These are phyloP conservation scores for Polyplosphaeria fusca DNA, from an alignment of 495 filamentous ascomycete genomes.

Conservation along the genomic window DNA sequence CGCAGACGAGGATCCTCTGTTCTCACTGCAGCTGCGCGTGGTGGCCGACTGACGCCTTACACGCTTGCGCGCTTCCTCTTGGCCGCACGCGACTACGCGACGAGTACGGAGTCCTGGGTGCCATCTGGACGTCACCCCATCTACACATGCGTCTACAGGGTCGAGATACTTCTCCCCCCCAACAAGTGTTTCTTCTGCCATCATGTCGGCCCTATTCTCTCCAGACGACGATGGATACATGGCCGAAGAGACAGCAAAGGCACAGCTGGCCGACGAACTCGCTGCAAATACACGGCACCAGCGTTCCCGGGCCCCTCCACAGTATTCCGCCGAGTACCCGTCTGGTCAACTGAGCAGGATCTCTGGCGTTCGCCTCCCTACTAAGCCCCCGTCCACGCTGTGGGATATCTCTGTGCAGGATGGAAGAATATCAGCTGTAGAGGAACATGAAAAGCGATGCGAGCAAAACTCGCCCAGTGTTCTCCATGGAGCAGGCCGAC, in stretches of 20 bases:
- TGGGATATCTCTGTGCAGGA: conserved; percentile 48
- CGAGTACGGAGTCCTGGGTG: background rate
- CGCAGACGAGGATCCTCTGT: no score
- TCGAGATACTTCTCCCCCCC: background rate
- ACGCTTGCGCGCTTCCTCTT: conserved; percentile 9
- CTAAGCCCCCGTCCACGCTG: conserved; percentile 34
- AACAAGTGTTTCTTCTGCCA: background rate
- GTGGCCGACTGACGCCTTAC: conserved; percentile 9
- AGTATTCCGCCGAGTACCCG: conserved; percentile 24
- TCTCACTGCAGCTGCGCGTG: no score
- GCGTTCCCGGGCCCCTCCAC: conserved; percentile 9
- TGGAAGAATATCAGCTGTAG: conserved; percentile 45
- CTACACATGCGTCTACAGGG: no score
- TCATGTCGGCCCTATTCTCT: conserved; percentile 37
- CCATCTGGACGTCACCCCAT: background rate
- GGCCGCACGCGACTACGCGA: conserved; percentile 6
- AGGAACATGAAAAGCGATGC: conserved; percentile 34
- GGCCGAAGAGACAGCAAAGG: conserved; percentile 35
- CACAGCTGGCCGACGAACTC: conserved; percentile 26
- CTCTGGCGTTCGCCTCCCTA: conserved; percentile 43
- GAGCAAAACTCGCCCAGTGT: conserved; percentile 36
- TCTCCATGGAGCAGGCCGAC: conserved; percentile 33
- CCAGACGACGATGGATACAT: conserved; percentile 33
- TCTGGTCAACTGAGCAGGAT: conserved; percentile 33
- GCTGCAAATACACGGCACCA: conserved; percentile 5